phyloP scores from a whole-genome alignment of 805 yeast genomes.

The Candida silvatica region DNA sequence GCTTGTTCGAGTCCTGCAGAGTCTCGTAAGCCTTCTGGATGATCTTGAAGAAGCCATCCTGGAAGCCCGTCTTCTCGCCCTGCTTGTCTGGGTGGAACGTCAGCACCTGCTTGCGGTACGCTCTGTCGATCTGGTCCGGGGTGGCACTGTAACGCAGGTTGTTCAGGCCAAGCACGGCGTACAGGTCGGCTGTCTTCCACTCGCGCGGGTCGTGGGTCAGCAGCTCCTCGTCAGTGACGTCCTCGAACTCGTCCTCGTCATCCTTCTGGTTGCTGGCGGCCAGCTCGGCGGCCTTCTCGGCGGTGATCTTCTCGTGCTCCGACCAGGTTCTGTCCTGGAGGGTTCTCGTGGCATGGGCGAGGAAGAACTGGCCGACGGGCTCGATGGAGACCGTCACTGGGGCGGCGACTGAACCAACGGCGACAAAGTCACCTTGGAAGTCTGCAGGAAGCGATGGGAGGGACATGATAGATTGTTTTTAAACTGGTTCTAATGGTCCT shows the following conservation, averaged over 20 bases:
- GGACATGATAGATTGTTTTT: constrained; percentile 28
- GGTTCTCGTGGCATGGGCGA: constrained; percentile 95
- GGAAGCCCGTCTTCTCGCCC: constrained; percentile 80
- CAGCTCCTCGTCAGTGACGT: constrained; percentile 60
- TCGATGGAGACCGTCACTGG: constrained; percentile 78
- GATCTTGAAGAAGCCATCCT: constrained; percentile 95
- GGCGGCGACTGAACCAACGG: constrained; percentile 41
- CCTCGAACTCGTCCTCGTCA: constrained; percentile 53
- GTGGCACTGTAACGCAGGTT: constrained; percentile 88
- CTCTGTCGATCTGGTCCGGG: constrained; percentile 88
- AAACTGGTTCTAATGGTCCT: too few relatives aligned
- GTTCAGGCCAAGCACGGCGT: constrained; percentile 90
- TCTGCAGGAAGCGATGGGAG: constrained; percentile 48
- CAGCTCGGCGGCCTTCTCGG: constrained; percentile 71
- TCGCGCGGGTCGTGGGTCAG: constrained; percentile 92
- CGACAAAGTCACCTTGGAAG: constrained; percentile 39
- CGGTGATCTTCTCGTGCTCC: constrained; percentile 90
- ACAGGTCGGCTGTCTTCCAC: constrained; percentile 95
- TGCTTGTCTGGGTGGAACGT: constrained; percentile 98
- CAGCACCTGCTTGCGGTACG: constrained; percentile 93
- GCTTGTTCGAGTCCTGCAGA: constrained; percentile 74
- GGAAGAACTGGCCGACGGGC: constrained; percentile 93
- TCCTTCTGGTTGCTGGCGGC: constrained; percentile 58
- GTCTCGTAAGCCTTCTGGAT: constrained; percentile 95
- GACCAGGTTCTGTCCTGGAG: constrained; percentile 98